Base-by-base conservation (phyloP, 1,139 yeast genomes). In the Wickerhamomyces sp. region DNA sequence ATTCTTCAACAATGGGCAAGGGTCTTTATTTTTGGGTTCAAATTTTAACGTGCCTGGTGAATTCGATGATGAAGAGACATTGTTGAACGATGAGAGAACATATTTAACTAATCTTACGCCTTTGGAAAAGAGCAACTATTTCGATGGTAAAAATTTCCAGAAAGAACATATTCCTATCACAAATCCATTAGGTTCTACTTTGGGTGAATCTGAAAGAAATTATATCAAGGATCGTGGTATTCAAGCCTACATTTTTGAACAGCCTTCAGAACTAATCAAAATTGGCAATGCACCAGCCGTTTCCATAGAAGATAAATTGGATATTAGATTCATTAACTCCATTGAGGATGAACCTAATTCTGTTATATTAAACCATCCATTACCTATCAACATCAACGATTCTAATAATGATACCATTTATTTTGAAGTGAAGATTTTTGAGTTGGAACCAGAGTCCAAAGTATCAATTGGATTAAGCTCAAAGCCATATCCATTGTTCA, bases 401-500 rank as follows among this genome's bases (percentile, higher is more conserved):
- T 16, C 35, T 8, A 32, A 32, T 68, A 67, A 46, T 6, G 80
- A 82, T 24, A 85, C 82, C 0, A 74, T 81, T 4, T 84, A 84
- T 56, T 84, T 82, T 54, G 94, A 84, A 57, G 75, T 78, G 4
- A 84, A 84, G 52, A 63, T 83, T 1, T 79, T 68, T 58, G 83
- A 76, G 44, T 71, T 67, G 18, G 46, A 52, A 2, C 29, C 37
- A n/a, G 47, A 47, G 10, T 48, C 64, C 0, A 54, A 59, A 40
- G 59, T 87, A 17, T 70, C 89, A 20, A 73, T 92, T 33, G 98
- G 98, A 0, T 67, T 90, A 25, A 77, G 85, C 12, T 84, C 97
- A 0, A 84, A 81, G 54, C 97, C 97, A 1, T 89, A 89, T 57
- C 97, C 98, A 1, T 68, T 80, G 37, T 92, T 89, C 60, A 70